These are phyloP conservation scores for Peronosclerospora sorghi DNA, from an alignment of 352 stramenopile genomes.

Conservation along the genomic window DNA sequence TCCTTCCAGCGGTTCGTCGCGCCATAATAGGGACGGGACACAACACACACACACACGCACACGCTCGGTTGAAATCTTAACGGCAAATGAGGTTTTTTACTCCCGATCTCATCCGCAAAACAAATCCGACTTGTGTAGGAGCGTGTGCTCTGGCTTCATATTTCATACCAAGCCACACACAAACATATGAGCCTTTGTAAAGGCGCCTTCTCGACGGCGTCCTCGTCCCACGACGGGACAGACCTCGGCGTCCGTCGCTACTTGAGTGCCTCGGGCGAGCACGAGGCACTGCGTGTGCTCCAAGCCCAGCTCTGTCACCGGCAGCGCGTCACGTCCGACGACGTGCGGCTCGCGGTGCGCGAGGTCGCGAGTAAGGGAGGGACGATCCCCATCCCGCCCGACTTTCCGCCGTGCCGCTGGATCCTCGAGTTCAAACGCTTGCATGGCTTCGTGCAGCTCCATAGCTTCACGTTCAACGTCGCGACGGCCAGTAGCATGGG, in stretches of 20 bases:
- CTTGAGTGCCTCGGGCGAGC: constrained; percentile 26
- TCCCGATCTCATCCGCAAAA: no score
- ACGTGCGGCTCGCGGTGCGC: constrained; percentile 36
- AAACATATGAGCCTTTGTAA: no score
- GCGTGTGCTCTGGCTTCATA: no score
- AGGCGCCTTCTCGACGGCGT: no score
- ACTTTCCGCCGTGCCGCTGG: constrained; percentile 40
- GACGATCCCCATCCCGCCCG: constrained; percentile 18
- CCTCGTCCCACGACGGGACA: no score
- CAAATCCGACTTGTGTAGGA: no score
- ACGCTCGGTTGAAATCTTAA: no score
- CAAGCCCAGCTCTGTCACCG: constrained; percentile 32
- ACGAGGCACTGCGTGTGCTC: constrained; percentile 24
- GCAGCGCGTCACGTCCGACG: constrained; percentile 34
- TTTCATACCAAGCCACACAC: no score
- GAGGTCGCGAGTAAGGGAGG: constrained; percentile 30
- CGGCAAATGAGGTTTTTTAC: no score
- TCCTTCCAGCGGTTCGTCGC: no score
- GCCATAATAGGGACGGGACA: no score
- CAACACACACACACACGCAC: no score
- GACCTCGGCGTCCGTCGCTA: constrained; percentile 8
- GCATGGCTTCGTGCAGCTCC: constrained; percentile 30
- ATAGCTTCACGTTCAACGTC: constrained; percentile 12
- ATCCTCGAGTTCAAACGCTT: constrained; percentile 38
- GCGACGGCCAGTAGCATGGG: neutral